phyloP scores from a whole-genome alignment of 202 grass and related monocot genomes.

The Carex arenaria region DNA sequence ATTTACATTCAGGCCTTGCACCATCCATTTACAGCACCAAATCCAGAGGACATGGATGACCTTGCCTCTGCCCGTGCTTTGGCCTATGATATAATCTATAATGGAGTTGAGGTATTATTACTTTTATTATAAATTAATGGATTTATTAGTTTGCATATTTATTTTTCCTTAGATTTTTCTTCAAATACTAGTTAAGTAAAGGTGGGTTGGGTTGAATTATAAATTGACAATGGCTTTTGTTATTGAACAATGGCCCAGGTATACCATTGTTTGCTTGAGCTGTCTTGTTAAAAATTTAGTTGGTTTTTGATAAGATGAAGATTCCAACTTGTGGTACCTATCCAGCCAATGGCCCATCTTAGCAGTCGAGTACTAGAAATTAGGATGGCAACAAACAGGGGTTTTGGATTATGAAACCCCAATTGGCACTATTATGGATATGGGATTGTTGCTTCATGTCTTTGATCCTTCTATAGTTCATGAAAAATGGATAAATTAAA shows the following conservation, averaged over 20 bases:
- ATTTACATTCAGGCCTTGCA: slow-evolving; percentile 62
- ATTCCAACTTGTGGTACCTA: not conserved
- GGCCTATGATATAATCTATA: slow-evolving; percentile 98
- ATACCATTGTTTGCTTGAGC: not conserved
- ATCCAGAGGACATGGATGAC: slow-evolving; percentile 90
- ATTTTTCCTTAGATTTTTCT: not conserved
- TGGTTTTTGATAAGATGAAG: not conserved
- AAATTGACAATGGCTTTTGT: not conserved
- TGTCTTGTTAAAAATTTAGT: not conserved
- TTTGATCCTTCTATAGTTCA: not conserved
- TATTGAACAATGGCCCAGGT: not conserved
- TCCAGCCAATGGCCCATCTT: not conserved
- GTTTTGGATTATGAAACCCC: not conserved
- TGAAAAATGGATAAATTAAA: not conserved
- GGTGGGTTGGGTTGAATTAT: not conserved
- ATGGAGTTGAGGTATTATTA: slow-evolving; percentile 70
- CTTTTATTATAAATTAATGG: slow-evolving; percentile 5
- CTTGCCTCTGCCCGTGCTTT: slow-evolving; percentile 72
- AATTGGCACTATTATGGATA: not conserved
- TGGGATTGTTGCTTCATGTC: not conserved
- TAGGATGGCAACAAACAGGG: not conserved
- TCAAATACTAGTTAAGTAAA: not conserved
- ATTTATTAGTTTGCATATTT: not conserved
- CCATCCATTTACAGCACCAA: slow-evolving; percentile 96
- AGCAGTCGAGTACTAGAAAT: not conserved